Conservation (phyloP, 352 stramenopile species). For the Albugo laibachii region DNA sequence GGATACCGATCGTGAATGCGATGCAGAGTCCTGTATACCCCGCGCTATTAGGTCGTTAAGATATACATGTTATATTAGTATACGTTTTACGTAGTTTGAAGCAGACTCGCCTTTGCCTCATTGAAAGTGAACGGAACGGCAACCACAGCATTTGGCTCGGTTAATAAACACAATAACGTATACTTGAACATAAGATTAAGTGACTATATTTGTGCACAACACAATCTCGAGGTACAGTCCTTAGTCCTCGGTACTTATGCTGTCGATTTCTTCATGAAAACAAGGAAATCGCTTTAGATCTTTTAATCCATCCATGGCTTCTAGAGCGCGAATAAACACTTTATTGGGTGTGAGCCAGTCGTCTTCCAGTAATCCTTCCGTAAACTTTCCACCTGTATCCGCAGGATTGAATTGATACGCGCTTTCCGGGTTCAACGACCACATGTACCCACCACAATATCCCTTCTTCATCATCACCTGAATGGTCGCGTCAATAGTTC, state of each 20-base stretch:
- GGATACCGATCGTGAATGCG: slow-evolving; percentile 32
- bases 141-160: too few species aligned
- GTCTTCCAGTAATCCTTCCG: slow-evolving; percentile 35
- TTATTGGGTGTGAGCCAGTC: slow-evolving; percentile 53
- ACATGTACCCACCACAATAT: slow-evolving; percentile 57
- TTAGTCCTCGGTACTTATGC: too few species aligned
- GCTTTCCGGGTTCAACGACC: slow-evolving; percentile 55
- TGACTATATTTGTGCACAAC: too few species aligned
- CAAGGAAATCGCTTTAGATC: slow-evolving; percentile 51
- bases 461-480: slow-evolving; percentile 26
- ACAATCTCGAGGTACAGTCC: too few species aligned
- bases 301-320: slow-evolving; percentile 23
- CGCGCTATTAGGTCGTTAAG: slow-evolving; percentile 9
- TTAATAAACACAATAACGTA: too few species aligned
- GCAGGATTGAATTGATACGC: slow-evolving; percentile 58
- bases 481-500: slow-evolving; percentile 45
- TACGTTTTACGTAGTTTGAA: too few species aligned
- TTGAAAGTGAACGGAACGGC: too few species aligned
- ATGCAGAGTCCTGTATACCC: slow-evolving; percentile 44
- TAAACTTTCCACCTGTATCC: slow-evolving; percentile 35
- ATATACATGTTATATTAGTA: too few species aligned
- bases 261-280: slow-evolving; percentile 7
- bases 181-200: too few species aligned
- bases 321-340: slow-evolving; percentile 33
- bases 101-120: too few species aligned